Evolutionary conservation across 169 alveolate genomes (phyloP).

Genomic region (Plasmodium malariae): DNA sequence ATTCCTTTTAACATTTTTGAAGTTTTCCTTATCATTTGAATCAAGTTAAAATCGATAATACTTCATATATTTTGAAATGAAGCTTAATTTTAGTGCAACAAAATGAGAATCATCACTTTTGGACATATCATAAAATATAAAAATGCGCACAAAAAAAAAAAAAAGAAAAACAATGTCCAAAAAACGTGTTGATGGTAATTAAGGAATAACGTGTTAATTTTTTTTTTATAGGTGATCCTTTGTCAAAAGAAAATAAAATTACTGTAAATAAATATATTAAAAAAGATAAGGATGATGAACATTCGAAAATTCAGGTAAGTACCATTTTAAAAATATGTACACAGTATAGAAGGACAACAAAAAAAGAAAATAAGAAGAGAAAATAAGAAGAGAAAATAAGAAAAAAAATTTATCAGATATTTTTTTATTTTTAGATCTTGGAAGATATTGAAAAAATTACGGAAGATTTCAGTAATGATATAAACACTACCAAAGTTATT

Average conservation of each 20-base stretch:
- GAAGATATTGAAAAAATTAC: slow-evolving; percentile 38
- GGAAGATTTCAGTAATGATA: slow-evolving; percentile 51
- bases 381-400: background rate
- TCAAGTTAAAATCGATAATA: too few relatives aligned
- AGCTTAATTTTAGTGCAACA: too few relatives aligned
- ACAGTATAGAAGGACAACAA: background rate
- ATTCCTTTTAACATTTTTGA: slow-evolving; percentile 21
- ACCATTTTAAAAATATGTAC: background rate
- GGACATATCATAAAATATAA: too few relatives aligned
- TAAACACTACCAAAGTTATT: slow-evolving; percentile 19
- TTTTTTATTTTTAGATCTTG: slow-evolving; percentile 11
- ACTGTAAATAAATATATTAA: slow-evolving; percentile 3
- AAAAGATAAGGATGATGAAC: slow-evolving; percentile 12
- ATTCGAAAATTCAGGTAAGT: slow-evolving; percentile 26
- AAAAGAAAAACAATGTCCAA: background rate
- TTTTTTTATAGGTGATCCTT: slow-evolving; percentile 13
- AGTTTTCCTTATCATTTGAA: slow-evolving; percentile 22
- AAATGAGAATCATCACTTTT: too few relatives aligned
- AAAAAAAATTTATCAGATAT: background rate
- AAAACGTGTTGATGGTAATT: background rate
- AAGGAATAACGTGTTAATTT: background rate
- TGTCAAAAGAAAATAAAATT: slow-evolving; percentile 14
- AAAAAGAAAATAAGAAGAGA: background rate
- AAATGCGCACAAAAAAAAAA: background rate
- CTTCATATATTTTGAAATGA: too few relatives aligned